Percentiles rank a stretch among this genome's conserved stretches.
Evolutionary conservation across 805 yeast genomes (phyloP).

Genomic region (Saccharomycopsis capsularis): DNA sequence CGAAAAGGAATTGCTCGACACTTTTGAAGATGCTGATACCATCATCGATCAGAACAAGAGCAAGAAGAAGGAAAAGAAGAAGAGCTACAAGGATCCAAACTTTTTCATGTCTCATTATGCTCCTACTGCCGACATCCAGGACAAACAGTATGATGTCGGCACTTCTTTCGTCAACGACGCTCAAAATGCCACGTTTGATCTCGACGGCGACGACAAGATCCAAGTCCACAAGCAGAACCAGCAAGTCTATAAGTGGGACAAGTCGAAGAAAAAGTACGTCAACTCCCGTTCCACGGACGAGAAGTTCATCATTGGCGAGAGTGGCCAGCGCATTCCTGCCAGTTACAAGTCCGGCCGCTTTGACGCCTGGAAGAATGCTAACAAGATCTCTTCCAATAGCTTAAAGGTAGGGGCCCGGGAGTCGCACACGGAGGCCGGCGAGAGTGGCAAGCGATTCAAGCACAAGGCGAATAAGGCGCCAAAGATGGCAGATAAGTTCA

Average conservation of each 20-base stretch:
- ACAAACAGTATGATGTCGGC: slow-evolving; percentile 51
- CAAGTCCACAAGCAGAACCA: slow-evolving; percentile 58
- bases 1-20: slow-evolving; percentile 40
- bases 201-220: slow-evolving; percentile 64
- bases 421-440: slow-evolving; percentile 24
- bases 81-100: slow-evolving; percentile 66
- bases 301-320: slow-evolving; percentile 88
- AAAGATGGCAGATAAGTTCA: slow-evolving; percentile 77
- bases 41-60: slow-evolving; percentile 23
- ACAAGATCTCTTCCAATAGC: slow-evolving; percentile 44
- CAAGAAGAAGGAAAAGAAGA: slow-evolving; percentile 31
- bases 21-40: slow-evolving; percentile 49
- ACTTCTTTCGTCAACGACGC: slow-evolving; percentile 78
- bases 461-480: slow-evolving; percentile 79
- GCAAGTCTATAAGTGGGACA: slow-evolving; percentile 83
- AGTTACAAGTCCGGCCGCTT: slow-evolving; percentile 83
- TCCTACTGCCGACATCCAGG: slow-evolving; percentile 71
- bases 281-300: slow-evolving; percentile 73
- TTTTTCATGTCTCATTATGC: slow-evolving; percentile 87
- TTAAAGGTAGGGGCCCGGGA: slow-evolving; percentile 47
- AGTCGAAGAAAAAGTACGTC: slow-evolving; percentile 82
- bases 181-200: slow-evolving; percentile 76
- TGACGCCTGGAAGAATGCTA: slow-evolving; percentile 82
- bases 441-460: slow-evolving; percentile 44
- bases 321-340: slow-evolving; percentile 90